Evolutionary conservation across 164 flowering plant species (phyloP).

Genomic region (Aristolochia contorta): DNA sequence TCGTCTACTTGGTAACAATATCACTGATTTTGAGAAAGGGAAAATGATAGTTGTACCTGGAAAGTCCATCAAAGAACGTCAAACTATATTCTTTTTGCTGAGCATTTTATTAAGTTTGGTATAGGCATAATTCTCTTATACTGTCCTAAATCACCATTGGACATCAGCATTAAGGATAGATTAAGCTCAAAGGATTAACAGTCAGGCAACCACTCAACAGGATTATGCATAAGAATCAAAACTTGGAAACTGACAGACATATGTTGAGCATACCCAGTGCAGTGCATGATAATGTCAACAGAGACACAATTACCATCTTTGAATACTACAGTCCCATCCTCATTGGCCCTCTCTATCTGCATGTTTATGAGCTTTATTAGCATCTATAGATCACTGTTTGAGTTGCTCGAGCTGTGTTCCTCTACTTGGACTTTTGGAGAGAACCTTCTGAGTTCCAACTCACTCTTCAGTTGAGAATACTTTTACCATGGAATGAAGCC

Average conservation of each 20-base stretch:
- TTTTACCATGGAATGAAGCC: constrained; percentile 82
- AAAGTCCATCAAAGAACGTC: background rate
- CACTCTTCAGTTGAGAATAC: constrained; percentile 4
- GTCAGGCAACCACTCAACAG: too few relatives aligned
- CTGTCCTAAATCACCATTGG: too few relatives aligned
- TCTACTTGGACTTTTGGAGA: constrained; percentile 2
- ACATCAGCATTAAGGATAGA: too few relatives aligned
- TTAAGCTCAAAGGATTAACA: too few relatives aligned
- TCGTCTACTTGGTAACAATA: constrained; percentile 20
- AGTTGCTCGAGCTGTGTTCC: background rate
- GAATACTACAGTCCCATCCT: constrained; percentile 52
- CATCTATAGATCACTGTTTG: background rate
- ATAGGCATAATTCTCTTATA: too few relatives aligned
- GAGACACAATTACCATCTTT: constrained; percentile 32
- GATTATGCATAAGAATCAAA: too few relatives aligned
- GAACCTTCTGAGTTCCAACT: background rate
- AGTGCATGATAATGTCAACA: constrained; percentile 57
- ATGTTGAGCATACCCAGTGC: constrained; percentile 53
- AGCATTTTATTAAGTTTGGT: background rate
- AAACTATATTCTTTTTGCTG: background rate
- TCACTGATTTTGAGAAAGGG: constrained; percentile 65
- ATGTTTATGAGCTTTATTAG: constrained; percentile 15
- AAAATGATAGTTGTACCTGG: constrained; percentile 76
- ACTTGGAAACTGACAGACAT: too few relatives aligned
- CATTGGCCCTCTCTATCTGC: constrained; percentile 47